Conservation (phyloP, 1,284 basidiomycete genomes). For the Butyriboletus appendiculatus region DNA sequence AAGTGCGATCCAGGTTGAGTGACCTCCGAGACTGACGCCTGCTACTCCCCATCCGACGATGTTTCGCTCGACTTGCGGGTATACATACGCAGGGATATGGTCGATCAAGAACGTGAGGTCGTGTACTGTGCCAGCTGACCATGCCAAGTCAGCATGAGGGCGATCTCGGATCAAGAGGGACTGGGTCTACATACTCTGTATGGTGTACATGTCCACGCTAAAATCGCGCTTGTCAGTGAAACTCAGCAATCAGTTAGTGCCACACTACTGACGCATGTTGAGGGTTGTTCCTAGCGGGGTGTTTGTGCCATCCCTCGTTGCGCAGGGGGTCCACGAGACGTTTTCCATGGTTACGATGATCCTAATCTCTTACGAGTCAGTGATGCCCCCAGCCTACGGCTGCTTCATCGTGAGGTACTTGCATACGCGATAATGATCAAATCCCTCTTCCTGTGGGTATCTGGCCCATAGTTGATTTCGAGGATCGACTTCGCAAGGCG, state of each 20-base stretch:
- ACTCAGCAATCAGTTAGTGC: background rate
- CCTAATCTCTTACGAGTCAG: constrained; percentile 42
- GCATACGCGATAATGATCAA: constrained; percentile 62
- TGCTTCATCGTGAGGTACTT: constrained; percentile 20
- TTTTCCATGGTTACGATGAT: constrained; percentile 78
- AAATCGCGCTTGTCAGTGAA: constrained; percentile 3
- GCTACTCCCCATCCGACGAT: constrained; percentile 70
- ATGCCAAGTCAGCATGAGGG: constrained; percentile 5
- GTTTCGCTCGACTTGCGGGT: constrained; percentile 64
- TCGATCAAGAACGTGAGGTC: constrained; percentile 85
- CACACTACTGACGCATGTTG: constrained; percentile 59
- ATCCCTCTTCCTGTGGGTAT: constrained; percentile 34
- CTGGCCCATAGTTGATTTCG: constrained; percentile 31
- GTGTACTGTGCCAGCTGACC: constrained; percentile 65
- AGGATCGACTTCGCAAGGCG: constrained; percentile 33
- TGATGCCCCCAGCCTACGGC: background rate
- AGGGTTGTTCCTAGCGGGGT: constrained; percentile 50
- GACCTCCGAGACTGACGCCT: constrained; percentile 79
- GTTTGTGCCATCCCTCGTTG: constrained; percentile 58
- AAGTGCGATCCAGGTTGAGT: constrained; percentile 74
- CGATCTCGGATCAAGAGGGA: background rate
- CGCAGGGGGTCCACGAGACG: constrained; percentile 51
- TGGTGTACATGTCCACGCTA: constrained; percentile 77
- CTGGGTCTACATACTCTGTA: constrained; percentile 49
- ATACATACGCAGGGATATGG: constrained; percentile 77